Base-by-base conservation (phyloP, 148 eudicot species). In the Dianthus caryophyllus region DNA sequence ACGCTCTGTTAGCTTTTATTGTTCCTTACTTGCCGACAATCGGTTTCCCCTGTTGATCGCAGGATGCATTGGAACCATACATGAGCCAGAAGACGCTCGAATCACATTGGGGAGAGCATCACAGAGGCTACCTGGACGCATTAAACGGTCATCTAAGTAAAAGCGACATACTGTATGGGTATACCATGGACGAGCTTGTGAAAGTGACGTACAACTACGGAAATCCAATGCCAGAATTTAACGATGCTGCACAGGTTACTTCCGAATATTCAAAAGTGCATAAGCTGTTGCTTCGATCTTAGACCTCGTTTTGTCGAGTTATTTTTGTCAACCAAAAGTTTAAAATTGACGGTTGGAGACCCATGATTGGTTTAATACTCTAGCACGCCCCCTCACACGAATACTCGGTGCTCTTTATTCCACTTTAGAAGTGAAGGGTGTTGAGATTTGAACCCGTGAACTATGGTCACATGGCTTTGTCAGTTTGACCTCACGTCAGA, bases 41-140 rank as follows among this genome's bases (percentile, higher is more conserved):
- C 17, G 1, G 61, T 69, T 27, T 43, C 53, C 30, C 9, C 69
- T 41, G 13, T 38, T n/a, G 13, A 26, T 52, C 65, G 57, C 81
- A 92, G 98, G 88, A 92, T 85, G 98, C 96, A 24, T 62, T 92
- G 67, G 98, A 92, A 65, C 98, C 98, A 64, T 89, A 84, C 76
- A 87, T 93, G 95, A 89, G 95, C 77, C 73, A 75, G 68, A 85
- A 73, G 77, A 79, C 86, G 13, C 85, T 93, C 49, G 95, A 89
- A 66, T 48, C 72, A 77, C 96, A 93, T 69, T 89, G 98, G 98
- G 96, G 95, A 68, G 81, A 69, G 65, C 84, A 93, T 82, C 98
- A 89, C 74, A 89, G 72, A 76, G 78, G 82, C 68, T 88, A 87
- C 66, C 74, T 89, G 29, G 96, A 93, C 64, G 83, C 81, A 72